Evolutionary conservation across 306 rosid genomes (phyloP).

Genomic region (Vachellia pachyceras): DNA sequence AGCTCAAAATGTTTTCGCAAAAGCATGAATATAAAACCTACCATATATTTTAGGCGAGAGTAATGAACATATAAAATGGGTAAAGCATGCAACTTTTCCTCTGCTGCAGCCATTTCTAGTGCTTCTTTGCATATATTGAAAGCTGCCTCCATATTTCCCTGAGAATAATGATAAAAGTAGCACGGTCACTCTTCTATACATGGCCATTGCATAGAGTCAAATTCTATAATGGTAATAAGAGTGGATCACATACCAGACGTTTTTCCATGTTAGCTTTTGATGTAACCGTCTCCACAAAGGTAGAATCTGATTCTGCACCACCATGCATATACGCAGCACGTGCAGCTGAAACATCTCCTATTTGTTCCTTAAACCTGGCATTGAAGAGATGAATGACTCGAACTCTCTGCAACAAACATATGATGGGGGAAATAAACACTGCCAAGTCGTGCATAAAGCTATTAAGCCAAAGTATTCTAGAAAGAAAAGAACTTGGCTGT

Average conservation of each 20-base stretch:
- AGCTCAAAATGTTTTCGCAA: constrained; percentile 20
- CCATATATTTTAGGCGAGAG: constrained; percentile 76
- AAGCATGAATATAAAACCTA: constrained; percentile 47
- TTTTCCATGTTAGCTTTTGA: constrained; percentile 90
- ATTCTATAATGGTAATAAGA: constrained; percentile 33
- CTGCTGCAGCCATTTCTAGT: constrained; percentile 57
- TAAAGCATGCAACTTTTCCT: constrained; percentile 55
- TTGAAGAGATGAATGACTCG: constrained; percentile 79
- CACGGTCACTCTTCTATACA: constrained; percentile 30
- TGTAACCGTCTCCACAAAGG: constrained; percentile 65
- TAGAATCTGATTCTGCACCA: constrained; percentile 61
- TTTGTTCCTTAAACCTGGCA: constrained; percentile 89
- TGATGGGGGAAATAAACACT: constrained; percentile 53
- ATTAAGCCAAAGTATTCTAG: constrained; percentile 53
- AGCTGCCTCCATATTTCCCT: constrained; percentile 87
- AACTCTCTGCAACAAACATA: constrained; percentile 74
- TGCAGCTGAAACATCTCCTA: constrained; percentile 78
- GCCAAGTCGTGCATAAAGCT: constrained; percentile 60
- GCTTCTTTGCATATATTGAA: constrained; percentile 74
- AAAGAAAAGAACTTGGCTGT: constrained; percentile 42
- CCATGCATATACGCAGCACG: constrained; percentile 63
- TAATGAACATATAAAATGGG: constrained; percentile 75
- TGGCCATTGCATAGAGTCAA: constrained; percentile 19
- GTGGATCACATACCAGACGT: constrained; percentile 68
- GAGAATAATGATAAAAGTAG: constrained; percentile 39